Conservation (phyloP, 345 rosid species). For the Dimocarpus longan region DNA sequence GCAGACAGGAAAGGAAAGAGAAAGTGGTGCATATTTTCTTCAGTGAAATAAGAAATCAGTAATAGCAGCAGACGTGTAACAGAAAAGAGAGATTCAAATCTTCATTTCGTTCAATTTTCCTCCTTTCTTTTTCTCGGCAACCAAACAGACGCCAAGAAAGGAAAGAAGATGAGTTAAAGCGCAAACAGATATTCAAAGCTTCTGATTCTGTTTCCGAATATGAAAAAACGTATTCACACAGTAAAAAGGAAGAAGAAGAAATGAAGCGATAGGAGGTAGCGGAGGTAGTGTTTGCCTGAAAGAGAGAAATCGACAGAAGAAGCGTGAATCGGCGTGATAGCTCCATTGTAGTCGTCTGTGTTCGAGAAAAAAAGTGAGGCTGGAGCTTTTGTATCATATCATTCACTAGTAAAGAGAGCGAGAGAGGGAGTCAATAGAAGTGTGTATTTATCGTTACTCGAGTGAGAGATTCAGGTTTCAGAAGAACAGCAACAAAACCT, state of each 20-base stretch:
- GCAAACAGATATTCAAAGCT: not conserved
- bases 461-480: too few relatives aligned
- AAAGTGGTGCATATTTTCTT: not conserved
- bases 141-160: not conserved
- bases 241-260: too few relatives aligned
- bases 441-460: slow-evolving; percentile 39
- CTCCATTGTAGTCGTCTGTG: slow-evolving; percentile 22
- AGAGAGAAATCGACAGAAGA: slow-evolving; percentile 29
- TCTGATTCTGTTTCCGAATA: not conserved
- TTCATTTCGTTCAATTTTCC: not conserved
- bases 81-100: not conserved
- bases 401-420: not conserved
- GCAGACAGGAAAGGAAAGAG: not conserved
- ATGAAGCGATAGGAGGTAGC: not conserved
- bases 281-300: slow-evolving; percentile 41
- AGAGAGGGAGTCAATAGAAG: slow-evolving; percentile 6
- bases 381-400: not conserved
- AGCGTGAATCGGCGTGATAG: slow-evolving; percentile 21
- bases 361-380: not conserved
- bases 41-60: not conserved
- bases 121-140: not conserved
- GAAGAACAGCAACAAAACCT: not conserved
- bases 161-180: too few relatives aligned
- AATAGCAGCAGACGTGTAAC: not conserved
- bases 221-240: not conserved